phyloP scores from a whole-genome alignment of 192 early-diverging fungal genomes.

The Phycomyces blakesleeanus region DNA sequence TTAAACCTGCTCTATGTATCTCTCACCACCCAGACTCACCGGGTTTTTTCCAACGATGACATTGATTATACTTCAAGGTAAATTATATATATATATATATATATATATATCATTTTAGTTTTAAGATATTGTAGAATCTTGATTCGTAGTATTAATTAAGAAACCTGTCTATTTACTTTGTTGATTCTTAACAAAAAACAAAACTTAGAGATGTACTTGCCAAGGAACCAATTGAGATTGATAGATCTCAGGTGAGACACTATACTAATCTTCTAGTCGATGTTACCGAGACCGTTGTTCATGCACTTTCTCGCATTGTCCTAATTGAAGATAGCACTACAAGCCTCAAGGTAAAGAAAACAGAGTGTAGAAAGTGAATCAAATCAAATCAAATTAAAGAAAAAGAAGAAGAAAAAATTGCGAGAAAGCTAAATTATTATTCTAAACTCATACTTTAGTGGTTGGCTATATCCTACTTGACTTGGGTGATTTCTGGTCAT shows the following conservation, averaged over 20 bases:
- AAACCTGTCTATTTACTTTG: no score
- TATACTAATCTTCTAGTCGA: conserved; percentile 9
- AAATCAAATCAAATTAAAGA: no score
- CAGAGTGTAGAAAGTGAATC: no score
- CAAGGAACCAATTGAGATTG: conserved; percentile 12
- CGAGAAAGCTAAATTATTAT: no score
- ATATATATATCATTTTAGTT: no score
- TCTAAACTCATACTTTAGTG: not conserved
- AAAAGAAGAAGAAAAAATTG: no score
- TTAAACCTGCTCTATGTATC: conserved; percentile 23
- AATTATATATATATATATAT: no score
- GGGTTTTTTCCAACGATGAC: conserved; percentile 1
- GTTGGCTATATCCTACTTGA: conserved; percentile 13
- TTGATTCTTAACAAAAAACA: no score
- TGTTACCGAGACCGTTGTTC: conserved; percentile 9
- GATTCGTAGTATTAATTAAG: no score
- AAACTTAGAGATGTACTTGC: conserved; percentile 5
- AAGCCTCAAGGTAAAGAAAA: conserved; percentile 11
- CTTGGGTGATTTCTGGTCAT: conserved; percentile 20
- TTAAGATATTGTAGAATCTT: no score
- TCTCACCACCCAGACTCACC: conserved; percentile 9
- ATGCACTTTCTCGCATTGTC: conserved; percentile 17
- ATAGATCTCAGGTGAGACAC: conserved; percentile 7
- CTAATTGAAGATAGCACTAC: conserved; percentile 19
- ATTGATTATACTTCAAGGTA: not conserved